Conservation (phyloP, 2,329 filamentous ascomycete genomes). For the Emergomyces pasteurianus region DNA sequence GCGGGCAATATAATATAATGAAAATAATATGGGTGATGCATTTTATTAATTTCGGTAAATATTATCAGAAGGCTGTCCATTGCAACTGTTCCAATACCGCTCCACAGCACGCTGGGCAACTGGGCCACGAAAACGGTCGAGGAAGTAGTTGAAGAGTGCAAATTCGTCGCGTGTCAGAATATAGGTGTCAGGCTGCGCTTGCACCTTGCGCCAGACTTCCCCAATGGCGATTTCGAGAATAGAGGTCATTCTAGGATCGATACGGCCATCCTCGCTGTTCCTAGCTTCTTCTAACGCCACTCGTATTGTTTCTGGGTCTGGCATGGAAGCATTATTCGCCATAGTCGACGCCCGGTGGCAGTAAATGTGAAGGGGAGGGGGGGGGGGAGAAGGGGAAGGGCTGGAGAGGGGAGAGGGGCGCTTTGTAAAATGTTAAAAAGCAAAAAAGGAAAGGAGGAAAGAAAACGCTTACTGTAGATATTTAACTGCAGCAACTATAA, state of each 20-base stretch:
- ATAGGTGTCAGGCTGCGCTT: slow-evolving; percentile 53
- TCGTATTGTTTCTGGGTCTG: slow-evolving; percentile 39
- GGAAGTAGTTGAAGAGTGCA: slow-evolving; percentile 76
- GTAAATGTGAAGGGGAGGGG: not conserved
- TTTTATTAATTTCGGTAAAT: not conserved
- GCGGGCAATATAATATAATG: not conserved
- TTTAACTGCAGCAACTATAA: slow-evolving; percentile 1
- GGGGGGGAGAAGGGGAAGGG: not conserved
- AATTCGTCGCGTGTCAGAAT: slow-evolving; percentile 68
- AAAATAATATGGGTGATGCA: not conserved
- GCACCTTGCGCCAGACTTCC: slow-evolving; percentile 56
- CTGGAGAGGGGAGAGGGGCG: not conserved
- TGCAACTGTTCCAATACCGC: slow-evolving; percentile 43
- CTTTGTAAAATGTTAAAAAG: not conserved
- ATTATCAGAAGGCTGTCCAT: slow-evolving; percentile 10
- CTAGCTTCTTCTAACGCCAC: slow-evolving; percentile 65
- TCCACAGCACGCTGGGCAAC: slow-evolving; percentile 42
- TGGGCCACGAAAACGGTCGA: slow-evolving; percentile 48
- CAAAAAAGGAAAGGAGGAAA: not conserved
- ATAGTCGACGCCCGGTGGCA: slow-evolving; percentile 12
- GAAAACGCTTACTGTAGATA: not conserved
- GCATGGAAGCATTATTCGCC: slow-evolving; percentile 24
- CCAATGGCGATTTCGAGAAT: slow-evolving; percentile 54
- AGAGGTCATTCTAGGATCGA: slow-evolving; percentile 49
- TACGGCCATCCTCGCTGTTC: slow-evolving; percentile 54